Evolutionary conservation across 208 protist species (phyloP), one percentile per base, ranked within the genome.

Genomic region (Zelonia costaricensis): DNA sequence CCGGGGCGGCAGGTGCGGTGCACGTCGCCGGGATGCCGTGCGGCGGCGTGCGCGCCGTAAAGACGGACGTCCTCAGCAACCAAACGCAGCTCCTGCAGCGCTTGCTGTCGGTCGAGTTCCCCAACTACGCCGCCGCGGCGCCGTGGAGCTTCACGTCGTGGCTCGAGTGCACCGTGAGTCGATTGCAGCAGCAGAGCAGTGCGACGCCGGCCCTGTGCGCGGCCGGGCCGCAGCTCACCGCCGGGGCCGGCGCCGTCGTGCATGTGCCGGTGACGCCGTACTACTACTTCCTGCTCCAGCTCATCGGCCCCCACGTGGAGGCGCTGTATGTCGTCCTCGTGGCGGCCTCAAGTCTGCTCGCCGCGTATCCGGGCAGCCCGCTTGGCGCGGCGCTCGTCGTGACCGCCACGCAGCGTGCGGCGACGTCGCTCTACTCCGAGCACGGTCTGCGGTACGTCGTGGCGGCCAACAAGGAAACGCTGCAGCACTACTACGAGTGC

Each of bases 61-160:
- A 69, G 36, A 43, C 12, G 20, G 64, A 62, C 16, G 70, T 72
- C 31, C 58, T 96, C 52, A 69, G 45, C 22, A 63, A 69, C 49
- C 76, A 62, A n/a, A 72, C 75, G n/a, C 48, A 76, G 51, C 52
- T 83, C 46, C 56, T 93, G 43, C 81, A 74, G 43, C 39, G 59
- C n/a, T 68, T 93, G 16, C 76, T 94, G 13, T 62, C 80, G 0
- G 66, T 36, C 2, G 91, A 94, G 67, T 91, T 92, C 66, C 86
- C 86, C 13, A 80, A 84, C 54, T 92, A 84, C 68, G 49, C 68
- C n/a, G n/a, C 63, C 5, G 62, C 47, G n/a, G 75, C 70, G 6
- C 91, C 87, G 4, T 74, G 75, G 23, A 78, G 56, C 38, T 82
- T 87, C 52, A 55, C 52, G 6, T 82, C 80, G 28, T 96, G 91